These are phyloP conservation scores for Sclerotinia trifoliorum DNA, from an alignment of 2,329 filamentous ascomycete species.

Conservation along the genomic window DNA sequence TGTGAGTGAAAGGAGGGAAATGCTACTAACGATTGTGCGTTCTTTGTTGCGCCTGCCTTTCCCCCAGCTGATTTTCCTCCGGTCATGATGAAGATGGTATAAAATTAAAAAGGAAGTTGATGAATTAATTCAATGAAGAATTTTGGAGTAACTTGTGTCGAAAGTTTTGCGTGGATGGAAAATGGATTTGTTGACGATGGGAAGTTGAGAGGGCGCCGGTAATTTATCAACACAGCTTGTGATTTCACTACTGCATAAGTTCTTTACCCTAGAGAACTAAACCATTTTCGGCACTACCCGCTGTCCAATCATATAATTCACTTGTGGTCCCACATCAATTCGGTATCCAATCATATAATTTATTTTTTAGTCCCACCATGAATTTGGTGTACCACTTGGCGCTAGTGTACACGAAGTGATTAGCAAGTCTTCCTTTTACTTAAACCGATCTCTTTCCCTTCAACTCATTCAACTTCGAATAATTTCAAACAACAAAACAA, in stretches of 20 bases:
- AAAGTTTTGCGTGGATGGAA: conserved; percentile 7
- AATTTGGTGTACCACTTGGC: neutral
- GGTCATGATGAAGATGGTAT: conserved; percentile 82
- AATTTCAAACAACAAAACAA: conserved; percentile 11
- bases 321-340: neutral
- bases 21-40: conserved; percentile 92
- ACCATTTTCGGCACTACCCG: neutral
- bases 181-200: neutral
- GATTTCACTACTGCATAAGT: no score
- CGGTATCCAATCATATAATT: neutral
- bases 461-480: conserved; percentile 2
- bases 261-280: no score
- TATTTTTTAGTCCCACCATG: neutral
- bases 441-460: conserved; percentile 14
- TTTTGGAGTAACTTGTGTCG: neutral
- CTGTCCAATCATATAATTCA: neutral
- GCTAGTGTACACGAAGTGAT: neutral
- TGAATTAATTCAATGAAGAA: neutral
- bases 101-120: conserved; percentile 35
- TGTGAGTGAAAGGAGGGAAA: conserved; percentile 21
- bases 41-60: conserved; percentile 99
- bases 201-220: neutral
- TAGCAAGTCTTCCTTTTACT: neutral
- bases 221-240: conserved; percentile 3
- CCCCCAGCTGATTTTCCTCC: conserved; percentile 95